A percentile compares a stretch with the other conserved stretches of the same genome.
phyloP scores from a whole-genome alignment of 495 filamentous ascomycete genomes.

The Penicillium bovifimosum region DNA sequence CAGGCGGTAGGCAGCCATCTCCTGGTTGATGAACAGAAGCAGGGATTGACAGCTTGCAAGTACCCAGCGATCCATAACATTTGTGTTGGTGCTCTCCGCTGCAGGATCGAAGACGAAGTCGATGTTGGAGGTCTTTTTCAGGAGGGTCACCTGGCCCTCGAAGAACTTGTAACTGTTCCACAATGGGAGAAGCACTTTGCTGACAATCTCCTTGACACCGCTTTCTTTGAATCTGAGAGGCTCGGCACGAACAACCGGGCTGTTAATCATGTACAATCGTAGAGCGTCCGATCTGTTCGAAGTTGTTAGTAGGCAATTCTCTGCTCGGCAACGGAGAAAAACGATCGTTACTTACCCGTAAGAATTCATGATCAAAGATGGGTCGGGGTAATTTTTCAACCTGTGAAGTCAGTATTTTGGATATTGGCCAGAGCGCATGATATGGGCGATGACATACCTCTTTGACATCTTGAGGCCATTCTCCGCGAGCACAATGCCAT shows the following conservation, averaged over 20 bases:
- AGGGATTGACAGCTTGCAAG: conserved; percentile 89
- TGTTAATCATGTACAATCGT: conserved; percentile 93
- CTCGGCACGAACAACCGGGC: conserved; percentile 90
- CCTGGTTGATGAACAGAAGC: conserved; percentile 86
- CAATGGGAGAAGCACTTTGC: conserved; percentile 86
- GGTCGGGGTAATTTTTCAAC: conserved; percentile 96
- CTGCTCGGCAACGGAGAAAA: not conserved
- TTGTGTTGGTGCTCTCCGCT: conserved; percentile 67
- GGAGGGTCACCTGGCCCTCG: conserved; percentile 83
- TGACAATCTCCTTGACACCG: conserved; percentile 93
- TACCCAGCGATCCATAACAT: conserved; percentile 98
- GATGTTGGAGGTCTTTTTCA: conserved; percentile 80
- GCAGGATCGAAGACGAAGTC: conserved; percentile 77
- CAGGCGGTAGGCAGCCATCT: conserved; percentile 87
- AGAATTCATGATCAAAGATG: conserved; percentile 71
- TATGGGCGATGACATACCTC: conserved; percentile 16
- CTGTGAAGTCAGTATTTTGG: conserved; percentile 22
- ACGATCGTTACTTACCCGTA: conserved; percentile 53
- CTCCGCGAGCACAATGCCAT: conserved; percentile 91
- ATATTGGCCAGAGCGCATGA: not conserved
- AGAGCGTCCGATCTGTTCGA: conserved; percentile 71
- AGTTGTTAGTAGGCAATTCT: not conserved
- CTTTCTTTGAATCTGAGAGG: conserved; percentile 86
- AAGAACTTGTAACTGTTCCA: conserved; percentile 99
- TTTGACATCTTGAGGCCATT: conserved; percentile 99